These are phyloP conservation scores for Talaromyces liani DNA, from an alignment of 495 filamentous ascomycete genomes.

Conservation along the genomic window DNA sequence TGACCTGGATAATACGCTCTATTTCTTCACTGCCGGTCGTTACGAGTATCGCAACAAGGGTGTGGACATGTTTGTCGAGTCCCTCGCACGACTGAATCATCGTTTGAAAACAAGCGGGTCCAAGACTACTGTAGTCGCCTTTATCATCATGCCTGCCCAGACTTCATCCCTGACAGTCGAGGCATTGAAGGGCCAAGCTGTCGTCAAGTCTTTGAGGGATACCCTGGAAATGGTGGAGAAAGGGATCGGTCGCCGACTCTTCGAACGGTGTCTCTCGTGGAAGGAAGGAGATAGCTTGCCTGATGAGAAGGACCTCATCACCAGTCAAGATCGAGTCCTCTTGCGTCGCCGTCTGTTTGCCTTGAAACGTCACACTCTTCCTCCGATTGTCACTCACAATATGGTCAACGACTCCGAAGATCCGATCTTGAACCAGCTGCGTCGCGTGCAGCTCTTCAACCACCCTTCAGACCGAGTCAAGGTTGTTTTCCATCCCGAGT, in stretches of 20 bases:
- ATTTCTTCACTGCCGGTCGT: constrained; percentile 92
- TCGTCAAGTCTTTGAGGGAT: constrained; percentile 91
- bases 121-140: constrained; percentile 94
- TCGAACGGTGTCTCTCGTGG: constrained; percentile 88
- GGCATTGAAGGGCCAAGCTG: constrained; percentile 91
- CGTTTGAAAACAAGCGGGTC: constrained; percentile 76
- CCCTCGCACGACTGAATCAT: constrained; percentile 88
- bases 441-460: constrained; percentile 94
- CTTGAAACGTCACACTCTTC: constrained; percentile 85
- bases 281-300: constrained; percentile 88
- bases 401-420: constrained; percentile 93
- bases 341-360: constrained; percentile 86
- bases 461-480: constrained; percentile 92
- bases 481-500: constrained; percentile 96
- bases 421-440: constrained; percentile 92
- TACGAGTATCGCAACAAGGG: constrained; percentile 99
- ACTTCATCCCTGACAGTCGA: constrained; percentile 95
- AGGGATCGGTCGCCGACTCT: constrained; percentile 86
- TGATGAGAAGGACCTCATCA: constrained; percentile 91
- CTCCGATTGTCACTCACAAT: constrained; percentile 98
- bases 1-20: constrained; percentile 93
- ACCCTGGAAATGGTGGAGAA: constrained; percentile 85
- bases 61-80: constrained; percentile 99
- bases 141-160: constrained; percentile 98
- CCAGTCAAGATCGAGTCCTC: constrained; percentile 85